Base-by-base conservation (phyloP, 2,329 filamentous ascomycete genomes). In the Sclerotinia trifoliorum region DNA sequence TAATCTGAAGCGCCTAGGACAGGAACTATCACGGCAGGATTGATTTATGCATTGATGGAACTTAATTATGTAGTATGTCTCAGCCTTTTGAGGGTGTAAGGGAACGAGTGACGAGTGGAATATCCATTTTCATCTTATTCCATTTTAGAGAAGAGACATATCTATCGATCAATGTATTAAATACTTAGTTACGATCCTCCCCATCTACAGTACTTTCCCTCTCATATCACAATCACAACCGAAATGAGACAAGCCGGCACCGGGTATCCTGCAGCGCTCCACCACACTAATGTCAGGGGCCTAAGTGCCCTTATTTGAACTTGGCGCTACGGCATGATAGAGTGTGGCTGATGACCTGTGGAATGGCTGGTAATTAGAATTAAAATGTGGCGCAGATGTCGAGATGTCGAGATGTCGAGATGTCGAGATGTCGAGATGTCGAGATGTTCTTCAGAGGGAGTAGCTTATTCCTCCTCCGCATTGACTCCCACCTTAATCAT, bases 171-270 rank as follows among this genome's bases (percentile, higher is more conserved):
- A n/a, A 35, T 39, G 11, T 35, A 11, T 35, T n/a, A 44, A 32
- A n/a, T 19, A 10, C 26, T 5, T 35, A 5, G 29, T 6, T n/a
- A n/a, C n/a, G n/a, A n/a, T 15, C 26, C 24, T 52, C 49, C 21
- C 7, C 26, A 3, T 21, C 51, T 29, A 13, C 24, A 54, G 11
- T 29, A 19, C 10, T 17, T 32, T 8, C 29, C 56, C 17, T 42
- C 39, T 8, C 19, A 32, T 35, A 39, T 57, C 55, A 57, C 39
- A 60, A 44, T 60, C 56, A 29, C 57, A 29, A 15, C 42, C 24
- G 42, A 60, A 60, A 60, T 60, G 57, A 46, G 24, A 60, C 24
- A 46, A 60, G 17, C 57, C 35, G 24, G 15, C 35, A n/a, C n/a
- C n/a, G n/a, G n/a, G n/a, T n/a, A 21, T 21, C 15, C 5, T 46